These are phyloP conservation scores for Diaporthe helianthi DNA, from an alignment of 2,329 filamentous ascomycete species.

Conservation along the genomic window DNA sequence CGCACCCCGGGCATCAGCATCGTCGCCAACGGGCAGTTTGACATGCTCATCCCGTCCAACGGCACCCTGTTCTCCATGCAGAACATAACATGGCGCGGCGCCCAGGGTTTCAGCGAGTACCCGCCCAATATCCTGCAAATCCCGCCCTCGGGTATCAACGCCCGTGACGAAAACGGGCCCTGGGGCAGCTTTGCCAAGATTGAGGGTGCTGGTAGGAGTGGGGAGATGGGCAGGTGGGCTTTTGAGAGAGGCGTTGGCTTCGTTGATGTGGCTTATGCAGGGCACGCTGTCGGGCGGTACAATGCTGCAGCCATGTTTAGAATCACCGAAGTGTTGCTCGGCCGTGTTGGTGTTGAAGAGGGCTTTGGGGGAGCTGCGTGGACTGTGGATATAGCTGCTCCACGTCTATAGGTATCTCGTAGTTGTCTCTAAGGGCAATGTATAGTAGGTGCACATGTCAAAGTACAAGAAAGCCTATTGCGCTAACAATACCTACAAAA, in stretches of 20 bases:
- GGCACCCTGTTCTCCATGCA: constrained; percentile 23
- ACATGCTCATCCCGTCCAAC: constrained; percentile 26
- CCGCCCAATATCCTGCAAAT: constrained; percentile 25
- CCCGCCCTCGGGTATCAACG: constrained; percentile 4
- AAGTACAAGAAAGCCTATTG: no score
- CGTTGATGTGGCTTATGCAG: constrained; percentile 18
- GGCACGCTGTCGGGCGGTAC: constrained; percentile 8
- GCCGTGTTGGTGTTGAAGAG: not conserved
- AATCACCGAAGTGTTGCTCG: constrained; percentile 10
- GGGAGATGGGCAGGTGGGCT: constrained; percentile 17
- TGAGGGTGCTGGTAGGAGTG: constrained; percentile 3
- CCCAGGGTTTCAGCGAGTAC: constrained; percentile 27
- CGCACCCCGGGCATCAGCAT: constrained; percentile 12
- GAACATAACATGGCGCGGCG: constrained; percentile 30
- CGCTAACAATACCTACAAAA: no score
- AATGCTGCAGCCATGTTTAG: constrained; percentile 24
- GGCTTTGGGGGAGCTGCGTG: constrained; percentile 7
- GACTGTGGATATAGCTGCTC: constrained; percentile 8
- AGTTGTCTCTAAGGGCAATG: not conserved
- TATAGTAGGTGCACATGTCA: not conserved
- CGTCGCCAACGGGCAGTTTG: constrained; percentile 22
- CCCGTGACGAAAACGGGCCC: not conserved
- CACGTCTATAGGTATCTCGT: not conserved
- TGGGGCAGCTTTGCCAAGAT: constrained; percentile 13
- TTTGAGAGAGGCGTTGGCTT: constrained; percentile 22